phyloP scores from a whole-genome alignment of 345 rosid genomes.

The Trapa incisa region DNA sequence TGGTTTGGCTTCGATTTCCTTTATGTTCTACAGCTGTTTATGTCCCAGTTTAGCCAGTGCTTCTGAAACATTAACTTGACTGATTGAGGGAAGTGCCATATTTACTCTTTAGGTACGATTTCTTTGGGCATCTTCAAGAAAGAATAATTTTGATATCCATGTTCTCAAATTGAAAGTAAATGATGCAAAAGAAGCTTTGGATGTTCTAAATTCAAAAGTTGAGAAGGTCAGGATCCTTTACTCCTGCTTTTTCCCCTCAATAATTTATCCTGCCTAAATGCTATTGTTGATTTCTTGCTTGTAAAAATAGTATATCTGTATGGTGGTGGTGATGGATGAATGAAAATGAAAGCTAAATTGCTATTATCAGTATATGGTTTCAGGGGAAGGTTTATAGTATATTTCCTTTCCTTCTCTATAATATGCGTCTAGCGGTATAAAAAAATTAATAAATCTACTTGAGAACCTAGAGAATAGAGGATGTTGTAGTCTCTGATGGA shows the following conservation, averaged over 20 bases:
- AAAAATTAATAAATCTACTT: background rate
- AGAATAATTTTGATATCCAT: slow-evolving; percentile 66
- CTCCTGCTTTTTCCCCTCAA: background rate
- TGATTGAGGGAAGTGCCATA: slow-evolving; percentile 20
- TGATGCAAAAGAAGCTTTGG: slow-evolving; percentile 38
- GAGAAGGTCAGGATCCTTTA: slow-evolving; percentile 30
- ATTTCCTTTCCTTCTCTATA: background rate
- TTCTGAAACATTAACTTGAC: slow-evolving; percentile 4
- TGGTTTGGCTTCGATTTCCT: background rate
- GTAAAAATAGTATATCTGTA: background rate
- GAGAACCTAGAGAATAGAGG: background rate
- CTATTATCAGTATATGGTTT: background rate
- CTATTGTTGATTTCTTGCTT: background rate
- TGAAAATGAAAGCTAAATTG: background rate
- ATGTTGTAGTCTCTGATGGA: too few relatives aligned
- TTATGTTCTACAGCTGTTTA: background rate
- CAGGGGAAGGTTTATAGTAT: background rate
- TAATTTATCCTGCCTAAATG: background rate
- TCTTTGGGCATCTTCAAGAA: slow-evolving; percentile 60
- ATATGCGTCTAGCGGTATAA: background rate
- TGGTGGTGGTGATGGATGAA: background rate
- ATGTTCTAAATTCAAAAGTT: slow-evolving; percentile 26
- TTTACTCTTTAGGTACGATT: slow-evolving; percentile 35
- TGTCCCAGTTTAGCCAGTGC: background rate
- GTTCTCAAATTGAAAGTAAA: slow-evolving; percentile 40